phyloP scores from a whole-genome alignment of 768 basidiomycete genomes.

The Inosperma sp. region DNA sequence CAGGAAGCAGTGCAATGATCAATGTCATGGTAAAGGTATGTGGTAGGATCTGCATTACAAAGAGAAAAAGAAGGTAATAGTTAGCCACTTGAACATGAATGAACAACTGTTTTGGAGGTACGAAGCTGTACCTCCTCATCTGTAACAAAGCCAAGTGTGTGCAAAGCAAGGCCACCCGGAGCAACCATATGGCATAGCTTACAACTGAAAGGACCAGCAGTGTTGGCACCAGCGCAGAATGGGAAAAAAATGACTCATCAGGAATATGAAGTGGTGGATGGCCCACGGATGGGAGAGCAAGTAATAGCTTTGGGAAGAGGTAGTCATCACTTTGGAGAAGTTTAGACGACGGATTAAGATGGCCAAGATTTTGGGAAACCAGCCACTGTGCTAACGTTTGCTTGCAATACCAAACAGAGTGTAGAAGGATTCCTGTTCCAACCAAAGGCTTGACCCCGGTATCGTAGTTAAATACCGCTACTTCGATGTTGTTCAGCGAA shows the following conservation, averaged over 20 bases:
- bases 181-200: background rate
- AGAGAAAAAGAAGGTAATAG: background rate
- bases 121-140: background rate
- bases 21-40: background rate
- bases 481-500: background rate
- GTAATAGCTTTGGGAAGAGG: background rate
- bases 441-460: background rate
- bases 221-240: background rate
- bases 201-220: background rate
- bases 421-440: constrained; percentile 2
- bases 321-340: background rate
- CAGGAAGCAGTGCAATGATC: background rate
- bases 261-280: background rate
- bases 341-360: background rate
- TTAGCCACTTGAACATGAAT: background rate
- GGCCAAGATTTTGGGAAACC: background rate
- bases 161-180: background rate
- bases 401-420: constrained; percentile 1
- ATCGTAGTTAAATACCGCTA: constrained; percentile 3
- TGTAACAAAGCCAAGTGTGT: background rate
- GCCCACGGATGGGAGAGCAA: background rate
- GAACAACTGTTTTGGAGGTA: background rate
- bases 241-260: background rate
- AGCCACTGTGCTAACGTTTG: constrained; percentile 1
- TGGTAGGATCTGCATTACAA: background rate